Evolutionary conservation across 202 grass and related monocot species (phyloP).

Genomic region (Brachypodium distachyon): DNA sequence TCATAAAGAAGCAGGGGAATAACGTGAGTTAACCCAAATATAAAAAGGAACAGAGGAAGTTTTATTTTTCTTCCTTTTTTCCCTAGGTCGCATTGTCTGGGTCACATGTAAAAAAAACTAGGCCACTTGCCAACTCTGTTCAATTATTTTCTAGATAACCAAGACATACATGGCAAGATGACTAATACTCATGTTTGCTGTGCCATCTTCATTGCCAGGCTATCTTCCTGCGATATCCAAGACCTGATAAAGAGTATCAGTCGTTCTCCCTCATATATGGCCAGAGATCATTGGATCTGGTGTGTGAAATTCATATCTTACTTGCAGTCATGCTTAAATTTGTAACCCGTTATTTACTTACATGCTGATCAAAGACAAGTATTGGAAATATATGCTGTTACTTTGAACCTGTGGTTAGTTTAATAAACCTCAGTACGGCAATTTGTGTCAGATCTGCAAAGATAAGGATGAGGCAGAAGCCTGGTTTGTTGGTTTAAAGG

Average conservation of each 20-base stretch:
- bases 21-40: too few relatives aligned
- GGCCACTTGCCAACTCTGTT: background rate
- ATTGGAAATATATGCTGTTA: background rate
- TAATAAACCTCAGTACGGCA: slow-evolving; percentile 4
- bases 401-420: background rate
- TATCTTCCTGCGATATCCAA: slow-evolving; percentile 59
- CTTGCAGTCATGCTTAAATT: background rate
- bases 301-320: slow-evolving; percentile 19
- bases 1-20: too few relatives aligned
- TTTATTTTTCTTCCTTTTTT: background rate
- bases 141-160: background rate
- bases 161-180: background rate
- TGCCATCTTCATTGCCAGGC: slow-evolving; percentile 34
- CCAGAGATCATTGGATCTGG: slow-evolving; percentile 71
- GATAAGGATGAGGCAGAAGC: slow-evolving; percentile 75
- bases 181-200: background rate
- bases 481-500: slow-evolving; percentile 74
- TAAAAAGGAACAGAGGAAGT: too few relatives aligned
- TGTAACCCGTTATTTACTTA: background rate
- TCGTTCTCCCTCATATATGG: slow-evolving; percentile 77
- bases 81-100: background rate
- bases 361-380: background rate
- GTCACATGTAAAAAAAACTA: background rate
- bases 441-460: slow-evolving; percentile 65
- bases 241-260: slow-evolving; percentile 74